Evolutionary conservation across 352 stramenopile genomes (phyloP).

Genomic region (Globisporangium radiosum): DNA sequence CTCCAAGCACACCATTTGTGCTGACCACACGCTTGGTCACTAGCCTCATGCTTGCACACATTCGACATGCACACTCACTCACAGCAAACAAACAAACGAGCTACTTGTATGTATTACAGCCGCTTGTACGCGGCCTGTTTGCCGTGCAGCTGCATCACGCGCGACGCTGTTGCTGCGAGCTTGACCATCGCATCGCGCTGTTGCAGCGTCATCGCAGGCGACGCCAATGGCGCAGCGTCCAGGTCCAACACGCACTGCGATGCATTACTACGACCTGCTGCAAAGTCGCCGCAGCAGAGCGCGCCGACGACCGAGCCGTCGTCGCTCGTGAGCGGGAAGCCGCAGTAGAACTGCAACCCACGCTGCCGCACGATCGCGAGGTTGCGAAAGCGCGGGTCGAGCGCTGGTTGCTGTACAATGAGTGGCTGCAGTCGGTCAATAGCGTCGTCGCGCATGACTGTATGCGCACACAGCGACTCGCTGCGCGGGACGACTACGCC

Average conservation of each 20-base stretch:
- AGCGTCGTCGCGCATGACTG: conserved; percentile 3
- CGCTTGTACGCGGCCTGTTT: conserved; percentile 10
- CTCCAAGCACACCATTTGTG: no score
- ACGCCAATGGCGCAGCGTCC: background rate
- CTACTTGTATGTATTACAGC: background rate
- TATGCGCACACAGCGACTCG: conserved; percentile 15
- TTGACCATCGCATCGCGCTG: conserved; percentile 11
- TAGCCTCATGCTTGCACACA: no score
- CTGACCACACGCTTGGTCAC: no score
- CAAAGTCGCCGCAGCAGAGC: conserved; percentile 16
- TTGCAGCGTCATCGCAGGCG: background rate
- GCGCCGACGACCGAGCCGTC: conserved; percentile 12
- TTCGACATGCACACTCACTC: no score
- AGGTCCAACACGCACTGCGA: background rate
- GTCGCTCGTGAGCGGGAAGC: conserved; percentile 11
- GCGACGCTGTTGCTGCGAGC: conserved; percentile 13
- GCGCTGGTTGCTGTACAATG: conserved; percentile 5
- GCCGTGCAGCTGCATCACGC: conserved; percentile 13
- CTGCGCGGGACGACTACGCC: conserved; percentile 2
- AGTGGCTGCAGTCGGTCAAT: background rate
- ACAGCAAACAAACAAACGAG: no score
- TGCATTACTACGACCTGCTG: background rate
- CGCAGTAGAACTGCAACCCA: conserved; percentile 15
- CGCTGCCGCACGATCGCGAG: conserved; percentile 10
- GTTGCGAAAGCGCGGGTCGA: conserved; percentile 12